A percentile compares a stretch with the other conserved stretches of the same genome.
Evolutionary conservation across 2,329 filamentous ascomycete genomes (phyloP).

Genomic region (Fusarium verrucosum): DNA sequence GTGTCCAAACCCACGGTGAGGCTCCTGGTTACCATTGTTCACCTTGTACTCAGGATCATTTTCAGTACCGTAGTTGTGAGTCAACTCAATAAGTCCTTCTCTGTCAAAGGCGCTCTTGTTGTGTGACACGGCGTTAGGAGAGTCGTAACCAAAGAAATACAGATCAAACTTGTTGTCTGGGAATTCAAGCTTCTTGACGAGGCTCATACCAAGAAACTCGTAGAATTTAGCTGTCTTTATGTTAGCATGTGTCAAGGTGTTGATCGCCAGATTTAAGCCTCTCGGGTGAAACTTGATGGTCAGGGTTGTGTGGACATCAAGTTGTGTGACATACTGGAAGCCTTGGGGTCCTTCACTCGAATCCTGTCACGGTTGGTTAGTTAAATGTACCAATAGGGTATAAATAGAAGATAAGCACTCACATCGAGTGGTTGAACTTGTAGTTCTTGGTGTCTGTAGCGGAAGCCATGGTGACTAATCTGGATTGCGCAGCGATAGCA

Average conservation of each 20-base stretch:
- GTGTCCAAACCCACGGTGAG: slow-evolving; percentile 84
- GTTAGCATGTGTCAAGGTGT: slow-evolving; percentile 5
- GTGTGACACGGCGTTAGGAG: slow-evolving; percentile 75
- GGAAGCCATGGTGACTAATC: slow-evolving; percentile 75
- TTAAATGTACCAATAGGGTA: slow-evolving; percentile 12
- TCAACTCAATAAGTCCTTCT: slow-evolving; percentile 89
- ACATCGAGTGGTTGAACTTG: slow-evolving; percentile 91
- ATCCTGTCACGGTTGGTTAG: slow-evolving; percentile 66
- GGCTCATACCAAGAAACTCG: slow-evolving; percentile 86
- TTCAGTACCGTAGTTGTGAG: slow-evolving; percentile 88
- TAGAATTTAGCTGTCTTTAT: slow-evolving; percentile 82
- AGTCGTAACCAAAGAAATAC: slow-evolving; percentile 93
- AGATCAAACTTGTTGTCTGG: slow-evolving; percentile 93
- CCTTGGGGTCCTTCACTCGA: slow-evolving; percentile 92
- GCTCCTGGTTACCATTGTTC: slow-evolving; percentile 91
- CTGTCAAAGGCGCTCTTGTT: slow-evolving; percentile 80
- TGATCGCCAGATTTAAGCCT: not conserved
- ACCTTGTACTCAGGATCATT: slow-evolving; percentile 81
- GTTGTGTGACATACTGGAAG: slow-evolving; percentile 64
- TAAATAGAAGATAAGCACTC: slow-evolving; percentile 41
- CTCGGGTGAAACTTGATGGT: not conserved
- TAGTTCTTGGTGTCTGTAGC: slow-evolving; percentile 80
- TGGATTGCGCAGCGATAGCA: slow-evolving; percentile 22
- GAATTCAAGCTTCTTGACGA: slow-evolving; percentile 82
- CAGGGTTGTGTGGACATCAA: slow-evolving; percentile 25